A percentile compares a stretch with the other conserved stretches of the same genome.
These are phyloP conservation scores for Ottelia alismoides DNA, from an alignment of 106 monocot genomes.

Conservation along the genomic window DNA sequence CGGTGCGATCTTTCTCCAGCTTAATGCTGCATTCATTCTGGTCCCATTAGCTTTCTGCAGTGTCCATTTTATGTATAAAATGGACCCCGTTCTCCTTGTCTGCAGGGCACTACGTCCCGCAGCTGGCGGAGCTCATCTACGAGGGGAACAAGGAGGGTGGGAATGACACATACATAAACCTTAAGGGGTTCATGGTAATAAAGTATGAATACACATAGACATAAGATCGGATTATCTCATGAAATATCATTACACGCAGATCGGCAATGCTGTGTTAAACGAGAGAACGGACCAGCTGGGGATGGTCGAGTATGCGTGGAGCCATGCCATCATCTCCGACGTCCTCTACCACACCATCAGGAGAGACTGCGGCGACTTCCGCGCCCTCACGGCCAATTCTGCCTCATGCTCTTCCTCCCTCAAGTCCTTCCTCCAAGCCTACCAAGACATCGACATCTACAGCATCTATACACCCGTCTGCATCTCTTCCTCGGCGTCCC, in stretches of 20 bases:
- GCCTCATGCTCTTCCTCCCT: slow-evolving; percentile 30
- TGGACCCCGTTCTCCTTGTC: not conserved
- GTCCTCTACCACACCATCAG: slow-evolving; percentile 29
- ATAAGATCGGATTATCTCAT: too few relatives aligned
- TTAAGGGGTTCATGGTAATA: slow-evolving; percentile 81
- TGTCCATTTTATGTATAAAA: not conserved
- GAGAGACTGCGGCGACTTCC: slow-evolving; percentile 49
- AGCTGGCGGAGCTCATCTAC: slow-evolving; percentile 68
- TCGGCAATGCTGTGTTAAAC: slow-evolving; percentile 73
- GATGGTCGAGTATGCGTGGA: slow-evolving; percentile 84
- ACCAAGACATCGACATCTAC: slow-evolving; percentile 72
- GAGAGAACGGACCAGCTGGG: slow-evolving; percentile 51
- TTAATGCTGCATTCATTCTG: not conserved
- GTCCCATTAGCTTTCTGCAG: not conserved
- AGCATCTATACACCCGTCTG: slow-evolving; percentile 83
- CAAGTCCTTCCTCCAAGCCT: slow-evolving; percentile 29
- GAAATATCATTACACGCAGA: too few relatives aligned
- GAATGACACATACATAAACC: slow-evolving; percentile 39
- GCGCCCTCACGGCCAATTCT: slow-evolving; percentile 35
- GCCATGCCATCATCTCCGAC: slow-evolving; percentile 72
- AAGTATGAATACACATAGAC: too few relatives aligned
- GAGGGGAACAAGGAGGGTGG: slow-evolving; percentile 12
- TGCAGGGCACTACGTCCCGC: slow-evolving; percentile 86
- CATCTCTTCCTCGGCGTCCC: slow-evolving; percentile 21
- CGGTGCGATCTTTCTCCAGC: slow-evolving; percentile 16